Conservation (phyloP, 2,329 filamentous ascomycete genomes). For the Alternaria triticina region DNA sequence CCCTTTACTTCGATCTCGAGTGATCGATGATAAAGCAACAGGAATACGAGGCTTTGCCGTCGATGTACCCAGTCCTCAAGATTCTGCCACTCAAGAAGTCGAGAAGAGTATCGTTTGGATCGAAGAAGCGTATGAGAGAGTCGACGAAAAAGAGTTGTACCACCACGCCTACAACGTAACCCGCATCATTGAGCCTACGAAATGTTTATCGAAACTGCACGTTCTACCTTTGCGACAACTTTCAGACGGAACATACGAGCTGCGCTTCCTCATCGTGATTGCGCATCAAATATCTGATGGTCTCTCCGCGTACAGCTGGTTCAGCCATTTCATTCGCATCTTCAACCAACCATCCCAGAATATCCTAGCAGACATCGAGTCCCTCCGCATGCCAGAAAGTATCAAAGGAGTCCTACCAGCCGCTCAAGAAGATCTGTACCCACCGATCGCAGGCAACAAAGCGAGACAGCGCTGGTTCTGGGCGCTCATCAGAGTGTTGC, state of each 20-base stretch:
- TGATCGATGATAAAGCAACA: slow-evolving; percentile 22
- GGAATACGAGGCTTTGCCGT: slow-evolving; percentile 43
- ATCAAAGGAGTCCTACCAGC: slow-evolving; percentile 46
- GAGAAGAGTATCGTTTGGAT: slow-evolving; percentile 46
- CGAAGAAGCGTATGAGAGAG: slow-evolving; percentile 43
- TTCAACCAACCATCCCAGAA: slow-evolving; percentile 19
- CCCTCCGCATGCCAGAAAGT: neutral
- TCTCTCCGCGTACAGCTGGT: slow-evolving; percentile 51
- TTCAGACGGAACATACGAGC: slow-evolving; percentile 30
- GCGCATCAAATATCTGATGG: slow-evolving; percentile 57
- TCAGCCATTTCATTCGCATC: slow-evolving; percentile 47
- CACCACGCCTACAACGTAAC: slow-evolving; percentile 51
- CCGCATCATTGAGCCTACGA: slow-evolving; percentile 48
- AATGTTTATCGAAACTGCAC: slow-evolving; percentile 49
- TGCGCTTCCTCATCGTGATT: slow-evolving; percentile 50
- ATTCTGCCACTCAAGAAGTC: slow-evolving; percentile 42
- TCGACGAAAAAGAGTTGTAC: slow-evolving; percentile 49
- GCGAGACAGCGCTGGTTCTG: slow-evolving; percentile 57
- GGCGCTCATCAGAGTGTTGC: slow-evolving; percentile 53
- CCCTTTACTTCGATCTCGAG: slow-evolving; percentile 46
- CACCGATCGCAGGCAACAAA: slow-evolving; percentile 43
- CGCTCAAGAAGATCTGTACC: slow-evolving; percentile 57
- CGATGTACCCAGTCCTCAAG: slow-evolving; percentile 30
- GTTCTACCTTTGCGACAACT: slow-evolving; percentile 43
- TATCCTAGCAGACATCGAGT: slow-evolving; percentile 15